Evolutionary conservation across 176 grass and related monocot species (phyloP).

Genomic region (Aegilops speltoides): DNA sequence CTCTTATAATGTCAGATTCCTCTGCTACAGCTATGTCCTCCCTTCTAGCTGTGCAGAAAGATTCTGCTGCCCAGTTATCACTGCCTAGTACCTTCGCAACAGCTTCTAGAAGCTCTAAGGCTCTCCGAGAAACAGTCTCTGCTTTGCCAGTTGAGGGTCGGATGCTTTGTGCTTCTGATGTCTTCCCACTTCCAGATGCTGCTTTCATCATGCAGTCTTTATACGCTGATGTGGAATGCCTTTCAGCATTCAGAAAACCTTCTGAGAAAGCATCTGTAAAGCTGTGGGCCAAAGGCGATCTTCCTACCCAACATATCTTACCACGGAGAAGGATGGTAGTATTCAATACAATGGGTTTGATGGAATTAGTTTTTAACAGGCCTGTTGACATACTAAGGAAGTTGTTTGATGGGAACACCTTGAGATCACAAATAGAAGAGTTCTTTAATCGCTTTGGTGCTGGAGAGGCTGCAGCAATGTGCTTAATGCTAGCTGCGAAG

Average conservation of each 20-base stretch:
- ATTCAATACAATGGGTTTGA: constrained; percentile 93
- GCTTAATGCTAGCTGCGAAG: constrained; percentile 87
- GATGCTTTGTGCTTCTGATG: constrained; percentile 91
- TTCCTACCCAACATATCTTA: constrained; percentile 94
- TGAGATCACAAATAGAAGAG: constrained; percentile 78
- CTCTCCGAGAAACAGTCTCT: constrained; percentile 80
- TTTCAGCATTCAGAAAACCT: constrained; percentile 58
- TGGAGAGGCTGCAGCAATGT: constrained; percentile 97
- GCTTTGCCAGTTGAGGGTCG: constrained; percentile 84
- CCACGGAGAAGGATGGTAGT: constrained; percentile 83
- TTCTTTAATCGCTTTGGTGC: constrained; percentile 89
- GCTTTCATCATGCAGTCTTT: constrained; percentile 77
- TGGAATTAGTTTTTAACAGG: constrained; percentile 88
- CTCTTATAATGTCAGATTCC: constrained; percentile 92
- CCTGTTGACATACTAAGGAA: constrained; percentile 94
- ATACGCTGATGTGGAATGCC: constrained; percentile 74
- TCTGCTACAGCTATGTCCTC: constrained; percentile 77
- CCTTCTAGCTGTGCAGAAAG: constrained; percentile 85
- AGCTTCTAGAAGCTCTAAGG: constrained; percentile 69
- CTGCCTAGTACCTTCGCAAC: constrained; percentile 66
- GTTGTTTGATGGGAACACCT: constrained; percentile 81
- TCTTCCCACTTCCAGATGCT: constrained; percentile 65
- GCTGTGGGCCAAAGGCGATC: constrained; percentile 88
- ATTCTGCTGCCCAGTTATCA: constrained; percentile 82
- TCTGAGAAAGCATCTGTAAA: constrained; percentile 61